phyloP scores from a whole-genome alignment of 2,329 filamentous ascomycete species.

The Cercospora brassicicola region DNA sequence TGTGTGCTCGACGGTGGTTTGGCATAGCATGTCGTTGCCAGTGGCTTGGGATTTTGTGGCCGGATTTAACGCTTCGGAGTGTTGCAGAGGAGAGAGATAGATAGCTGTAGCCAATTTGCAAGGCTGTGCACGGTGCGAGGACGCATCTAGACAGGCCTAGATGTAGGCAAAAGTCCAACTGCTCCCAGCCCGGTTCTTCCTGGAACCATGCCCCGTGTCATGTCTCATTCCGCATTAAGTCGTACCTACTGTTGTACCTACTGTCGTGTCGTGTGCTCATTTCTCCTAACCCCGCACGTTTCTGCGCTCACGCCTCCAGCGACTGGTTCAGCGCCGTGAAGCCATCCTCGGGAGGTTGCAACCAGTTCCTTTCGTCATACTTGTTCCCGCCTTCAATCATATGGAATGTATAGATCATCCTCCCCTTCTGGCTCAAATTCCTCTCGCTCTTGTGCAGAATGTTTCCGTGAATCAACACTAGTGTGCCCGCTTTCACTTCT shows the following conservation, averaged over 20 bases:
- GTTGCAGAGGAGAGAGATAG: not conserved
- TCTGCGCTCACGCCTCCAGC: not conserved
- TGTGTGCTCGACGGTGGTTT: not conserved
- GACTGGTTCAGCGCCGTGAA: conserved; percentile 54
- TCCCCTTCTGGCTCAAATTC: conserved; percentile 80
- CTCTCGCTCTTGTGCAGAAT: conserved; percentile 93
- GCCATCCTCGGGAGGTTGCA: conserved; percentile 77
- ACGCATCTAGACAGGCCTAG: not conserved
- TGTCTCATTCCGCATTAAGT: not conserved
- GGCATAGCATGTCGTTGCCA: not conserved
- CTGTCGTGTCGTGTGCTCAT: not conserved
- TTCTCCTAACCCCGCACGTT: not conserved
- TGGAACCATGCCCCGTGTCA: not conserved
- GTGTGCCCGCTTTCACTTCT: conserved; percentile 84
- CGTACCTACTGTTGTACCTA: not conserved
- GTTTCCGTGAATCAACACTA: conserved; percentile 95
- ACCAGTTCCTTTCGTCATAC: conserved; percentile 89
- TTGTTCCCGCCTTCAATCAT: conserved; percentile 78
- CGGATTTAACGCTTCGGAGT: not conserved
- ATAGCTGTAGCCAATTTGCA: not conserved
- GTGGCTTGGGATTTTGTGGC: not conserved
- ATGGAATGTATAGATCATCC: conserved; percentile 97
- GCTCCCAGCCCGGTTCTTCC: not conserved
- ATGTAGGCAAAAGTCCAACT: not conserved
- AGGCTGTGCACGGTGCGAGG: not conserved